Conservation (phyloP, 2,329 filamentous ascomycete species). For the Penicillium nordicum region DNA sequence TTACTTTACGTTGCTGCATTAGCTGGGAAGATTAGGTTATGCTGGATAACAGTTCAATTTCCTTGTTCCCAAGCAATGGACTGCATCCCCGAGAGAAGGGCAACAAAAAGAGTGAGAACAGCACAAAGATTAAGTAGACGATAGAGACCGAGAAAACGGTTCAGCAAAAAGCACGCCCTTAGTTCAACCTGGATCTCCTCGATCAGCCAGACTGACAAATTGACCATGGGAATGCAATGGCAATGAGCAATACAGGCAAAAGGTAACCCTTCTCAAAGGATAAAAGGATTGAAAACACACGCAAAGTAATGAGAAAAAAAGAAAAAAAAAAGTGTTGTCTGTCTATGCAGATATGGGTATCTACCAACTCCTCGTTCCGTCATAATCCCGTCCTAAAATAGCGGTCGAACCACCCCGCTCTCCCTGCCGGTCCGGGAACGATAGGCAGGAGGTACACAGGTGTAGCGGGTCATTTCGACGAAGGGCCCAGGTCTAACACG, state of each 20-base stretch:
- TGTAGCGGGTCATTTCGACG: slow-evolving; percentile 30
- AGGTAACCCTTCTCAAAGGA: slow-evolving; percentile 4
- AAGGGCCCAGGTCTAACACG: slow-evolving; percentile 31
- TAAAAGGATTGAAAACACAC: slow-evolving; percentile 15
- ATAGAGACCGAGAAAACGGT: slow-evolving; percentile 16
- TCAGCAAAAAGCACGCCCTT: slow-evolving; percentile 10
- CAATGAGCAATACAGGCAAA: slow-evolving; percentile 5
- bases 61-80: slow-evolving; percentile 16
- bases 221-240: slow-evolving; percentile 3
- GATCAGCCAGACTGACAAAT: slow-evolving; percentile 3
- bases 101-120: slow-evolving; percentile 5
- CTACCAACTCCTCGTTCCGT: slow-evolving; percentile 44
- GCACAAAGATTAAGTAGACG: slow-evolving; percentile 10
- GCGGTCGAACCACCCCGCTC: slow-evolving; percentile 26
- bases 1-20: not conserved
- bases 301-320: slow-evolving; percentile 8
- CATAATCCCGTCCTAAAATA: slow-evolving; percentile 35
- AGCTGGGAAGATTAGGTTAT: not conserved
- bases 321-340: slow-evolving; percentile 26
- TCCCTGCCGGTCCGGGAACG: slow-evolving; percentile 21
- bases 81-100: slow-evolving; percentile 1
- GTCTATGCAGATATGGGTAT: slow-evolving; percentile 41
- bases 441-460: slow-evolving; percentile 18
- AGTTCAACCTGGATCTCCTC: slow-evolving; percentile 14
- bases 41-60: slow-evolving; percentile 2